Conservation (phyloP, 2,329 filamentous ascomycete species). For the Fonsecaea multimorphosa region DNA sequence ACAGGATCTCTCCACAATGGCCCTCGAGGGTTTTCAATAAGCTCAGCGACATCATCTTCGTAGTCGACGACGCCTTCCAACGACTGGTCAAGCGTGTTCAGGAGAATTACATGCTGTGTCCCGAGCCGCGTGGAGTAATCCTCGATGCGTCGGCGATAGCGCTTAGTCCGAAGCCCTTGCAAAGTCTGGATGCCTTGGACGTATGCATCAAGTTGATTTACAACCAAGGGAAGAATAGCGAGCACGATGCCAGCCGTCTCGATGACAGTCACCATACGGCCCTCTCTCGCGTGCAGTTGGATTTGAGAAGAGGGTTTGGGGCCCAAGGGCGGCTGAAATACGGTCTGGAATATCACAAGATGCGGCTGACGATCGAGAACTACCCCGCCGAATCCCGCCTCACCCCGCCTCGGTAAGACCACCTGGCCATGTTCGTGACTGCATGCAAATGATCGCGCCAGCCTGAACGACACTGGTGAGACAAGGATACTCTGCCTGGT, state of each 20-base stretch:
- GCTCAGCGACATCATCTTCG: constrained; percentile 31
- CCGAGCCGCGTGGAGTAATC: constrained; percentile 31
- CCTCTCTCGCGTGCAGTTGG: neutral
- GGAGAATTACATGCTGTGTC: constrained; percentile 31
- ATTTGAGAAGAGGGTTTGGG: neutral
- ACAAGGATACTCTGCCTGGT: too few relatives aligned
- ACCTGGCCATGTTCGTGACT: too few relatives aligned
- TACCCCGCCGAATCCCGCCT: too few relatives aligned
- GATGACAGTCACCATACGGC: constrained; percentile 23
- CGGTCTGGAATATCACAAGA: too few relatives aligned
- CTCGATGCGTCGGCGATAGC: constrained; percentile 28
- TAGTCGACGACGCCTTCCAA: constrained; percentile 31
- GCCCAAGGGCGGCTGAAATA: neutral
- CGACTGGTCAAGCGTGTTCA: constrained; percentile 34
- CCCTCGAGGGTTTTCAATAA: constrained; percentile 32
- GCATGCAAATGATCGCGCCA: too few relatives aligned
- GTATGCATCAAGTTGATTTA: constrained; percentile 36
- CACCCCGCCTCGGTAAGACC: too few relatives aligned
- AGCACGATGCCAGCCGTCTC: constrained; percentile 37
- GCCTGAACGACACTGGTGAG: too few relatives aligned
- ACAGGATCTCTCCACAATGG: constrained; percentile 27
- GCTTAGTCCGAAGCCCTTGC: constrained; percentile 9
- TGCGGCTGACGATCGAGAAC: too few relatives aligned
- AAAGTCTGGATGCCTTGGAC: constrained; percentile 10
- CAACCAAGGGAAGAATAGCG: constrained; percentile 39